These are phyloP conservation scores for Candida ascalaphidarum DNA, from an alignment of 805 yeast species.

Conservation along the genomic window DNA sequence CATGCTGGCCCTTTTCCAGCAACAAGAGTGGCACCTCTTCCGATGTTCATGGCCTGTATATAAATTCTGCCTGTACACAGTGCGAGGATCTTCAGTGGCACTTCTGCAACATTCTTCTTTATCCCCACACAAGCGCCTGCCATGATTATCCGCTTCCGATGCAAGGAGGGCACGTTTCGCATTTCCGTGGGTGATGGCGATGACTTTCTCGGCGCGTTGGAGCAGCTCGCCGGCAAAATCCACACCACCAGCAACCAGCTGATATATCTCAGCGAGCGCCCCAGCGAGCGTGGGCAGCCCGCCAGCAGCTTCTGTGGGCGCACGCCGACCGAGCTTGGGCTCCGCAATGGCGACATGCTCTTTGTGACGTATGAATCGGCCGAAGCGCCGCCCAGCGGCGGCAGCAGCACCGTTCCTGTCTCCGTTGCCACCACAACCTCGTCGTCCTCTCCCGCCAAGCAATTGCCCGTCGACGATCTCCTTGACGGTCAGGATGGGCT, in stretches of 20 bases:
- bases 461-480: slow-evolving; percentile 56
- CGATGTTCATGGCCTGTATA: too few species aligned
- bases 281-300: slow-evolving; percentile 34
- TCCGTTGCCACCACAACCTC: neutral
- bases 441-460: slow-evolving; percentile 14
- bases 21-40: too few species aligned
- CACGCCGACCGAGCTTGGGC: slow-evolving; percentile 34
- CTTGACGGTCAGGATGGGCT: slow-evolving; percentile 65
- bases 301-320: slow-evolving; percentile 28
- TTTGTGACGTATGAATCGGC: slow-evolving; percentile 29
- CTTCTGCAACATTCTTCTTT: too few species aligned
- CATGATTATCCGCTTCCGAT: slow-evolving; percentile 59
- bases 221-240: slow-evolving; percentile 23
- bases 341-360: slow-evolving; percentile 53
- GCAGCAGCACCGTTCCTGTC: neutral
- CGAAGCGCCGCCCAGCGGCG: neutral
- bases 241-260: slow-evolving; percentile 10
- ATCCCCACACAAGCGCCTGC: too few species aligned
- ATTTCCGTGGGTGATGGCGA: slow-evolving; percentile 40
- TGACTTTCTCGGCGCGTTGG: slow-evolving; percentile 37
- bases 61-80: too few species aligned
- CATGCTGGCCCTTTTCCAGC: too few species aligned
- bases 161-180: slow-evolving; percentile 79
- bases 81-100: too few species aligned
- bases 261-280: slow-evolving; percentile 35